Conservation (phyloP, 768 basidiomycete genomes). For the Leccinellum albellum region DNA sequence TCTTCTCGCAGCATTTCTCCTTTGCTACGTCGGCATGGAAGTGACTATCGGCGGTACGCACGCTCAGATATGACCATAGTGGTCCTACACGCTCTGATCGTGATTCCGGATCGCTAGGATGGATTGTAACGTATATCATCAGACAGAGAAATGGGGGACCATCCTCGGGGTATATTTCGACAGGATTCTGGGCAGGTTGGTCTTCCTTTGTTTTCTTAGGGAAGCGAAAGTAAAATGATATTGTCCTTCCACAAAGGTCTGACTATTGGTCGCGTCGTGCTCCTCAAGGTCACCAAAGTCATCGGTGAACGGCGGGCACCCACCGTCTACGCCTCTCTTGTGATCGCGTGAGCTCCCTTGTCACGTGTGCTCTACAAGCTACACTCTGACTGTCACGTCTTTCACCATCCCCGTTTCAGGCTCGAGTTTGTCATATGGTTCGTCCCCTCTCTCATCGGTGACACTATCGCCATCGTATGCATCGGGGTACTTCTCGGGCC, state of each 20-base stretch:
- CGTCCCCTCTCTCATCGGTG: constrained; percentile 45
- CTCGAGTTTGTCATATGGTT: constrained; percentile 56
- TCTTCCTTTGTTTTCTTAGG: neutral
- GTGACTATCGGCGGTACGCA: neutral
- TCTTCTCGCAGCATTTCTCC: neutral
- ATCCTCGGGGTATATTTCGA: constrained; percentile 42
- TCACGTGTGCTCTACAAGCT: too few relatives aligned
- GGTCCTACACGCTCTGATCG: neutral
- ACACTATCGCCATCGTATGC: constrained; percentile 49
- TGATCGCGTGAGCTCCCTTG: constrained; percentile 34
- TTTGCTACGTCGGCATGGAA: constrained; percentile 1
- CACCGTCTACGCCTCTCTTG: constrained; percentile 45
- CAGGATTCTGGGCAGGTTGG: constrained; percentile 51
- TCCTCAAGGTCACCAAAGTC: constrained; percentile 50
- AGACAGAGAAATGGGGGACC: neutral
- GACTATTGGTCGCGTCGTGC: constrained; percentile 46
- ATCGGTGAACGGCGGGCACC: too few relatives aligned
- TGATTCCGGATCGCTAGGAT: neutral
- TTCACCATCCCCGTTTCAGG: constrained; percentile 24
- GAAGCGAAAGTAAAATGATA: neutral
- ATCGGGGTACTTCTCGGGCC: constrained; percentile 50
- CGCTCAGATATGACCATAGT: too few relatives aligned
- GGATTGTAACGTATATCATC: constrained; percentile 5
- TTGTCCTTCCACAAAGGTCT: constrained; percentile 47
- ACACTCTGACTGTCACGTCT: neutral